These are phyloP conservation scores for Aspergillus pseudotamarii DNA, from an alignment of 2,329 filamentous ascomycete genomes.

Conservation along the genomic window DNA sequence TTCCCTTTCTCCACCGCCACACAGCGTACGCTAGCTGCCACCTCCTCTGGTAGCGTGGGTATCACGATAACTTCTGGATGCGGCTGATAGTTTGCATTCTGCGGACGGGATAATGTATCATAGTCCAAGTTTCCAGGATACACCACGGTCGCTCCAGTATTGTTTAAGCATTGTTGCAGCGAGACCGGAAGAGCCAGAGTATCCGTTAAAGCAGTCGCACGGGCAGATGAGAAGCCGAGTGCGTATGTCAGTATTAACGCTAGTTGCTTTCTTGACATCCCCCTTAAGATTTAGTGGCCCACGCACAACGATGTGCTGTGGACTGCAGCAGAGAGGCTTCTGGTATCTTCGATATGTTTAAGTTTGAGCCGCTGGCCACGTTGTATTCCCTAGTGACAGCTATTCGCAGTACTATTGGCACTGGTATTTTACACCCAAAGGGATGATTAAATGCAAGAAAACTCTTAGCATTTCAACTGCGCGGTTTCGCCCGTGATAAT, in stretches of 20 bases:
- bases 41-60: conserved; percentile 3
- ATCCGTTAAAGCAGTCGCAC: background rate
- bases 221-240: background rate
- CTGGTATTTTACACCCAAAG: too few species aligned
- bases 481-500: too few species aligned
- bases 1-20: conserved; percentile 7
- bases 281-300: background rate
- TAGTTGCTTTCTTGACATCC: background rate
- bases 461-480: too few species aligned
- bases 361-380: too few species aligned
- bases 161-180: conserved; percentile 1
- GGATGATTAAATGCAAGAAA: too few species aligned
- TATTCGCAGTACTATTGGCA: too few species aligned
- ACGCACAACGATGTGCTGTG: background rate
- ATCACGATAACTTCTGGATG: conserved; percentile 9
- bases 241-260: background rate
- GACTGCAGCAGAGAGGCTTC: too few species aligned
- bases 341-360: too few species aligned
- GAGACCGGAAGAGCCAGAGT: background rate
- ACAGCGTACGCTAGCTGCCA: conserved; percentile 10
- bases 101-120: background rate
- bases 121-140: conserved; percentile 1
- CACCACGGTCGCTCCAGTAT: background rate
- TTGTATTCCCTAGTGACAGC: too few species aligned
- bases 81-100: conserved; percentile 10